Evolutionary conservation across 1,284 basidiomycete species (phyloP).

Genomic region (Abortiporus biennis): DNA sequence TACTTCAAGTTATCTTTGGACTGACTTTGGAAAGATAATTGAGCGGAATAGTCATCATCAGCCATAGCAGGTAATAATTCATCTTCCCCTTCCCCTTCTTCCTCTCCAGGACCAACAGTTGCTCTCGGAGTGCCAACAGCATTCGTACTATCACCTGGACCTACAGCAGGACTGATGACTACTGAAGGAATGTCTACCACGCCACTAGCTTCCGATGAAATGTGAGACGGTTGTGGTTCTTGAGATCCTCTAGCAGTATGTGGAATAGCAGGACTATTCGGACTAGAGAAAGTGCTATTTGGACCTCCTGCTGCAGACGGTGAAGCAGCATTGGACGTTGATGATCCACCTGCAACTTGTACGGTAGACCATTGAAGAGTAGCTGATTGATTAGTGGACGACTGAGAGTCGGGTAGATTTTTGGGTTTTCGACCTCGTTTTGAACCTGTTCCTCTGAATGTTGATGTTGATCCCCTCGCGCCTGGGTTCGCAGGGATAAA

Average conservation of each 20-base stretch:
- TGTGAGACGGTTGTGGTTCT: not conserved
- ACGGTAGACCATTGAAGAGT: conserved; percentile 17
- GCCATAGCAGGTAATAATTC: conserved; percentile 76
- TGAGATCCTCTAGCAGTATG: conserved; percentile 3
- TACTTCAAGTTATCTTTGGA: conserved; percentile 81
- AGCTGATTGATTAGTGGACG: conserved; percentile 14
- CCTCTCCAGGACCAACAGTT: conserved; percentile 22
- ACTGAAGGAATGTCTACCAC: not conserved
- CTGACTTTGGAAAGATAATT: conserved; percentile 73
- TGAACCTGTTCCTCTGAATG: conserved; percentile 37
- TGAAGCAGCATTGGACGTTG: conserved; percentile 10
- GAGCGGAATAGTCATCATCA: conserved; percentile 79
- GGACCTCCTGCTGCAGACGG: not conserved
- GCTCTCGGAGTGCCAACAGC: conserved; percentile 17
- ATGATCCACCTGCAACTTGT: conserved; percentile 9
- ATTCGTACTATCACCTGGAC: conserved; percentile 13
- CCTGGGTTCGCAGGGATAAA: conserved; percentile 29
- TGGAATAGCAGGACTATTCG: no score
- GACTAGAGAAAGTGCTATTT: no score
- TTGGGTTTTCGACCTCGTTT: conserved; percentile 58
- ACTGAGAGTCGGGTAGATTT: conserved; percentile 23
- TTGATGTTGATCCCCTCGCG: conserved; percentile 20
- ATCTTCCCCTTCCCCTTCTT: conserved; percentile 63
- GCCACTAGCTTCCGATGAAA: no score
- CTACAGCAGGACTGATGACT: conserved; percentile 5